phyloP scores from a whole-genome alignment of 371 early-diverging fungal genomes.

The Synchytrium microbalum region DNA sequence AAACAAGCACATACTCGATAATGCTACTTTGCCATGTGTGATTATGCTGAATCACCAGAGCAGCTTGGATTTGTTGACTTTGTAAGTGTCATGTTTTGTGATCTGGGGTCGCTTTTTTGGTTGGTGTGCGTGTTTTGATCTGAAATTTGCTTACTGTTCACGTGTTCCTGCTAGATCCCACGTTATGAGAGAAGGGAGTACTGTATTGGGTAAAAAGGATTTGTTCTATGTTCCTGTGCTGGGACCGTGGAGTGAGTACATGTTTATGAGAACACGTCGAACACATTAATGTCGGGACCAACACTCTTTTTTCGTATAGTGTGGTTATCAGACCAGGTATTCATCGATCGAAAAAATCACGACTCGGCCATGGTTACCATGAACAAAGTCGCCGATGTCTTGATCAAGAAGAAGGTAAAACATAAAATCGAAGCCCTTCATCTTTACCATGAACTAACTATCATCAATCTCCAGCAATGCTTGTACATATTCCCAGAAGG shows the following conservation, averaged over 20 bases:
- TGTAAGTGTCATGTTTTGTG: conserved; percentile 22
- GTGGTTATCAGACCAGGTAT: conserved; percentile 69
- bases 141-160: conserved; percentile 2
- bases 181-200: conserved; percentile 52
- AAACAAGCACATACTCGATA: too few species aligned
- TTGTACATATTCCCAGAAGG: conserved; percentile 93
- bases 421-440: neutral
- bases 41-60: conserved; percentile 80
- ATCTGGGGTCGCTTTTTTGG: neutral
- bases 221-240: conserved; percentile 76
- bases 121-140: neutral
- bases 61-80: conserved; percentile 65
- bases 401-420: conserved; percentile 66
- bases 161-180: conserved; percentile 29
- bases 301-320: conserved; percentile 22
- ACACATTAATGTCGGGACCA: neutral
- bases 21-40: conserved; percentile 20
- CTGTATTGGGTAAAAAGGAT: conserved; percentile 73
- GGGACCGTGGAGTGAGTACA: conserved; percentile 73
- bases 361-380: conserved; percentile 72
- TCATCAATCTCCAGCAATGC: conserved; percentile 41
- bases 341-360: conserved; percentile 84
- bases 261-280: neutral
- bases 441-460: conserved; percentile 3
- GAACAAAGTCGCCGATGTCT: conserved; percentile 59